These are phyloP conservation scores for Beauveria medogensis DNA, from an alignment of 2,329 filamentous ascomycete species.

Conservation along the genomic window DNA sequence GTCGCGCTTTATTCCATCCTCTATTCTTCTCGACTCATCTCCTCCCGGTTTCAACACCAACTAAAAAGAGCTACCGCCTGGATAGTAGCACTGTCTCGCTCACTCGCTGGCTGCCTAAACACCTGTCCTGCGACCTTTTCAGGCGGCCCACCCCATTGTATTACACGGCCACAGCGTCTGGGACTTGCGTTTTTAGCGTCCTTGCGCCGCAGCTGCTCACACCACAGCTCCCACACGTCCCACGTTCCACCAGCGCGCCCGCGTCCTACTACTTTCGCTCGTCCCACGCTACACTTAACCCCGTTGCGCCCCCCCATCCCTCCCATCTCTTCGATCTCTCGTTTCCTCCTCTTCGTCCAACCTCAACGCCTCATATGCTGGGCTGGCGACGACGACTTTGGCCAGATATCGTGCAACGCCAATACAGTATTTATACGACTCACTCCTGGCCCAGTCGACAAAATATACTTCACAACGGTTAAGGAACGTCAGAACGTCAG, in stretches of 20 bases:
- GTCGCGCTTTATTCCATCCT: not conserved
- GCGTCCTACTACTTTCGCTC: not conserved
- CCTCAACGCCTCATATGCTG: not conserved
- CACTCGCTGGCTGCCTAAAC: not conserved
- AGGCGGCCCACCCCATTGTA: constrained; percentile 2
- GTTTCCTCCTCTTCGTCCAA: not conserved
- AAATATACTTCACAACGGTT: not conserved
- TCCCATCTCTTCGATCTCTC: not conserved
- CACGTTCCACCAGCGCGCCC: not conserved
- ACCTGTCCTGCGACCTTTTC: not conserved
- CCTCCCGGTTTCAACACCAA: too few relatives aligned
- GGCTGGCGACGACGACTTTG: not conserved
- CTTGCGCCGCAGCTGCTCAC: not conserved
- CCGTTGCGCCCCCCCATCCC: not conserved
- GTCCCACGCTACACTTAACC: constrained; percentile 8
- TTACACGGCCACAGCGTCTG: not conserved
- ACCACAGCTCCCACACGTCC: not conserved
- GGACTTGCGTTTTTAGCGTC: not conserved
- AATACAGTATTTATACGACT: not conserved
- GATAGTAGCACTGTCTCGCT: not conserved
- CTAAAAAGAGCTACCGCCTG: too few relatives aligned
- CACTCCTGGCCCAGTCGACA: not conserved
- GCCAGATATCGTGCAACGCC: not conserved
- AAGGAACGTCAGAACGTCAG: not conserved
- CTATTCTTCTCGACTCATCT: not conserved